Evolutionary conservation across 2,329 filamentous ascomycete genomes (phyloP).

Genomic region (Tolypocladium pustulatum): DNA sequence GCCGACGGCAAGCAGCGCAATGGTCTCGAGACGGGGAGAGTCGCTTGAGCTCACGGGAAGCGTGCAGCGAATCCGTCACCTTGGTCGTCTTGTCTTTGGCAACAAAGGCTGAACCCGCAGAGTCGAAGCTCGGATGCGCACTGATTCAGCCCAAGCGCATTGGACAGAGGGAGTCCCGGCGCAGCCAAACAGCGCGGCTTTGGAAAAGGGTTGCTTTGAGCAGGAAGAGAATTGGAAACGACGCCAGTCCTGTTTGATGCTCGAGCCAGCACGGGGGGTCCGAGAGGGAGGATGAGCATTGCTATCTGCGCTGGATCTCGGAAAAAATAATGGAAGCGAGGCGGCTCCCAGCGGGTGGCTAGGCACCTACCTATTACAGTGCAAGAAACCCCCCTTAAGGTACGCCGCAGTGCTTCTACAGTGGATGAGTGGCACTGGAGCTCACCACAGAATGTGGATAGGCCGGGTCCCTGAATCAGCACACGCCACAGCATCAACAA

Average conservation of each 20-base stretch:
- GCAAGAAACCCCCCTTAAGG: neutral
- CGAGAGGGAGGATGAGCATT: neutral
- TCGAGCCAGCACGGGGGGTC: neutral
- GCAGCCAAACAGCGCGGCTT: neutral
- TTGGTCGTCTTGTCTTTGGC: neutral
- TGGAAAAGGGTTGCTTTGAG: neutral
- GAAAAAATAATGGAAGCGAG: neutral
- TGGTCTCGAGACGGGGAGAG: neutral
- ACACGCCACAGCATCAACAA: neutral
- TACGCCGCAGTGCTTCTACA: neutral
- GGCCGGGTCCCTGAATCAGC: neutral
- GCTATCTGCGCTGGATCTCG: neutral
- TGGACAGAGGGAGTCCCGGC: neutral
- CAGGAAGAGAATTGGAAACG: neutral
- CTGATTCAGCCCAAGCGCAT: neutral
- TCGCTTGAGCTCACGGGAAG: neutral
- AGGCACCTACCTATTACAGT: neutral
- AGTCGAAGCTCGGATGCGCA: neutral
- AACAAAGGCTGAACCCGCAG: neutral
- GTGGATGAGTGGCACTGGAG: neutral
- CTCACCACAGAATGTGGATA: neutral
- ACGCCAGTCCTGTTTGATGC: neutral
- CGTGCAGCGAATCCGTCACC: neutral
- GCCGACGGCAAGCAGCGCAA: neutral
- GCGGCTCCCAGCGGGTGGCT: neutral